These are phyloP conservation scores for Pseudogymnoascus sp. DNA, from an alignment of 2,329 filamentous ascomycete genomes.

Conservation along the genomic window DNA sequence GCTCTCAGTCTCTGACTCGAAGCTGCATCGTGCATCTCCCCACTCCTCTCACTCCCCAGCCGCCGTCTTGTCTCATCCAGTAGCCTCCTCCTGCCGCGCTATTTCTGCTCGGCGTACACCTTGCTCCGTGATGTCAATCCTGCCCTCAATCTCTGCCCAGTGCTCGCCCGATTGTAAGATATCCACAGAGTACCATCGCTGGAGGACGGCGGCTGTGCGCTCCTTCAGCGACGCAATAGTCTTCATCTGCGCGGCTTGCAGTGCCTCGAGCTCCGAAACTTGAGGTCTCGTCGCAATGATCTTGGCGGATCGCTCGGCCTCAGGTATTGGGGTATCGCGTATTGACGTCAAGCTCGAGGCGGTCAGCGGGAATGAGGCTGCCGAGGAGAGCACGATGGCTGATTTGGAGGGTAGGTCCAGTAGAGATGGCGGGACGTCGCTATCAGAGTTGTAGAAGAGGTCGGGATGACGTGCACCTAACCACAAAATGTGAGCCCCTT, in stretches of 20 bases:
- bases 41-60: background rate
- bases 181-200: slow-evolving; percentile 26
- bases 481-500: slow-evolving; percentile 11
- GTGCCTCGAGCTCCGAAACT: slow-evolving; percentile 23
- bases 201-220: slow-evolving; percentile 23
- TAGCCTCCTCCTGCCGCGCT: slow-evolving; percentile 17
- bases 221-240: slow-evolving; percentile 25
- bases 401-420: slow-evolving; percentile 22
- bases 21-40: background rate
- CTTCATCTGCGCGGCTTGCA: slow-evolving; percentile 24
- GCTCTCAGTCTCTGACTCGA: background rate
- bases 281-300: slow-evolving; percentile 27
- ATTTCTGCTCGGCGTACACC: slow-evolving; percentile 18
- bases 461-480: slow-evolving; percentile 27
- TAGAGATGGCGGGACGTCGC: slow-evolving; percentile 21
- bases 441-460: slow-evolving; percentile 25
- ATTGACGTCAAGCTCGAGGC: slow-evolving; percentile 28
- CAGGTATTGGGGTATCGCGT: slow-evolving; percentile 25
- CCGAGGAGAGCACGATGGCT: slow-evolving; percentile 26
- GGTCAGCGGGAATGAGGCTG: slow-evolving; percentile 26
- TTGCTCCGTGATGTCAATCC: slow-evolving; percentile 24
- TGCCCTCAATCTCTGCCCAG: slow-evolving; percentile 27
- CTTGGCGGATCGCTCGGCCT: slow-evolving; percentile 23
- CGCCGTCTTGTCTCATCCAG: background rate
- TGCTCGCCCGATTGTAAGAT: slow-evolving; percentile 24